Evolutionary conservation across 495 filamentous ascomycete genomes (phyloP), one percentile per base, ranked within the genome.

Genomic region (Penicillium flavigenum): DNA sequence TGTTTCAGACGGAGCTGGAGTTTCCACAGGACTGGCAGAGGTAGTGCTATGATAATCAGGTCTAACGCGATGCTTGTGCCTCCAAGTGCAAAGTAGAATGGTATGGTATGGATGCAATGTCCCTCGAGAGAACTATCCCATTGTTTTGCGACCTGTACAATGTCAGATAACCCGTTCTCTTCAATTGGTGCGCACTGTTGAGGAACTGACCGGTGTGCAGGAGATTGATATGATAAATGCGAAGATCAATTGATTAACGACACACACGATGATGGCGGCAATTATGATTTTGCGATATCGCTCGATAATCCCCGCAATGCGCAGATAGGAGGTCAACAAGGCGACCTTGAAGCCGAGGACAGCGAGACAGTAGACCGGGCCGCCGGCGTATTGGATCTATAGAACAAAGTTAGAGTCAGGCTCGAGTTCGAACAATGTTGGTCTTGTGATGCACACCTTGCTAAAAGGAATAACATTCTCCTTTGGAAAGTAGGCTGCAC

Each of bases 271-370:
- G 46, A 76, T 71, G 31, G 76, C 63, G 10, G 42, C 61, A 31
- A 72, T 65, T 3, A 76, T 68, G 1, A 63, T 55, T 14, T 65
- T 54, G 22, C 72, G 68, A 62, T 81, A 81, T 20, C 54, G 45
- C 17, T 71, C 68, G 27, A 73, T 65, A 7, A 79, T 63, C 10
- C 68, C 76, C 1, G 76, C 70, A 51, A 82, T 79, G 29, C 81
- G 77, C 6, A 79, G 63, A 55, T 83, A 83, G 5, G 76, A 79
- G 17, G 73, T 55, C 14, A 83, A 63, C 14, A 83, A 62, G 36
- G 76, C 75, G 17, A 80, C 63, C 54, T 84, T 84, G 68, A 83
- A 84, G 5, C 76, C 76, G 26, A 83, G 69, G 17, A 82, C 56
- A 17, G 62, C 64, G 34, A 73, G 60, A 11, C 53, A 63, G 52